Evolutionary conservation across 768 basidiomycete species (phyloP).

Genomic region (Cyclocybe cylindracea): DNA sequence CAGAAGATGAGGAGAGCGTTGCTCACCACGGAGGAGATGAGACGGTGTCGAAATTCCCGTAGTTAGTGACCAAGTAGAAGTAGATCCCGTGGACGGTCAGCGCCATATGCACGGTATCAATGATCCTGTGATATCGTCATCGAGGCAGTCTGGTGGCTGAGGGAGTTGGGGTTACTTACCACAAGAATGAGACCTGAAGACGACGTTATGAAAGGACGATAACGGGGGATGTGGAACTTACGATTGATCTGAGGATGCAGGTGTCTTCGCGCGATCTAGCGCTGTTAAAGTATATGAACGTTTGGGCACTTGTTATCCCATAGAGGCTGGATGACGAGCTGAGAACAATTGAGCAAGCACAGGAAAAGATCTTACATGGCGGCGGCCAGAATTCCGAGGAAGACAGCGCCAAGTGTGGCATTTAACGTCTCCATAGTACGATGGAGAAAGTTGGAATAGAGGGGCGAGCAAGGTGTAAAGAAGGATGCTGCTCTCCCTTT

Average conservation of each 20-base stretch:
- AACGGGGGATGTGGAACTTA: background rate
- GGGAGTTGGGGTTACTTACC: background rate
- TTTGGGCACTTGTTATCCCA: constrained; percentile 13
- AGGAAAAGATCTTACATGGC: no score
- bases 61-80: background rate
- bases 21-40: background rate
- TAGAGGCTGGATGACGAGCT: constrained; percentile 6
- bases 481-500: no score
- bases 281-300: constrained; percentile 12
- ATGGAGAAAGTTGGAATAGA: no score
- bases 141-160: no score
- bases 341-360: background rate
- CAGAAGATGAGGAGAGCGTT: background rate
- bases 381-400: no score
- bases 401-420: no score
- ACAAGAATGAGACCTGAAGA: background rate
- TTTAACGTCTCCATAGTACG: no score
- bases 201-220: background rate
- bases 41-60: background rate
- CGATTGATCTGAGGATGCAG: background rate
- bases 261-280: constrained; percentile 1
- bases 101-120: constrained; percentile 2
- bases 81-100: constrained; percentile 1
- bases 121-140: background rate
- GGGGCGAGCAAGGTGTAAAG: no score